Conservation (phyloP, 257 asterid species). For the Sherardia arvensis region DNA sequence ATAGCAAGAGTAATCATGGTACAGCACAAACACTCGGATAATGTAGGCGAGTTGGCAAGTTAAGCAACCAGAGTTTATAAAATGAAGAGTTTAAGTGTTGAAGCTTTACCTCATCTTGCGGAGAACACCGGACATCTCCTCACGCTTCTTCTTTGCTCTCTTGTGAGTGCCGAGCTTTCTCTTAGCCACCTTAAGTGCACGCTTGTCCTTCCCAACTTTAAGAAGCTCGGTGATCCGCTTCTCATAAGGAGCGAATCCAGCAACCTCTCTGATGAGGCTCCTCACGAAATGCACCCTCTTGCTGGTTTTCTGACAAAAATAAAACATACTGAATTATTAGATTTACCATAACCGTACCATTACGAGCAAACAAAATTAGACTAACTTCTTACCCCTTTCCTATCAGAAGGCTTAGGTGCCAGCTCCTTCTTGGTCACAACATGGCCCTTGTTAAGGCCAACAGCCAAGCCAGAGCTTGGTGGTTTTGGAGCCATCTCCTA, state of each 20-base stretch:
- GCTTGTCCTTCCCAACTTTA: conserved; percentile 46
- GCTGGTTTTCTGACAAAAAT: conserved; percentile 32
- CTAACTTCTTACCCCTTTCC: conserved; percentile 35
- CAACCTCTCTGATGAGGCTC: conserved; percentile 42
- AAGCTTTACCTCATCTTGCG: conserved; percentile 37
- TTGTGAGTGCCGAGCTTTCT: conserved; percentile 49
- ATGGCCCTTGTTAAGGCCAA: conserved; percentile 53
- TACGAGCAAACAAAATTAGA: neutral
- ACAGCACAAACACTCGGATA: neutral
- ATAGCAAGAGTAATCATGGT: neutral
- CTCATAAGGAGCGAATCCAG: conserved; percentile 56
- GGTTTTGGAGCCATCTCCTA: conserved; percentile 46
- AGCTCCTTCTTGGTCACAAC: conserved; percentile 44
- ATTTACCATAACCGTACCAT: neutral
- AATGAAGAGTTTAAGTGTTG: neutral
- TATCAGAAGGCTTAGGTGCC: conserved; percentile 46
- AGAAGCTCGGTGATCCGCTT: conserved; percentile 46
- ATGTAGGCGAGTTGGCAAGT: no score
- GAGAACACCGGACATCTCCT: conserved; percentile 44
- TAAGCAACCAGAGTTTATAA: no score
- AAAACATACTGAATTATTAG: no score
- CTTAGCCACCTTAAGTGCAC: conserved; percentile 42
- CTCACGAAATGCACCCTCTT: conserved; percentile 39
- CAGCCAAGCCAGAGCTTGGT: conserved; percentile 41
- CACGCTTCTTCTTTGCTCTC: conserved; percentile 53